phyloP scores from a whole-genome alignment of 2,329 filamentous ascomycete genomes.

The Zymoseptoria pseudotritici region DNA sequence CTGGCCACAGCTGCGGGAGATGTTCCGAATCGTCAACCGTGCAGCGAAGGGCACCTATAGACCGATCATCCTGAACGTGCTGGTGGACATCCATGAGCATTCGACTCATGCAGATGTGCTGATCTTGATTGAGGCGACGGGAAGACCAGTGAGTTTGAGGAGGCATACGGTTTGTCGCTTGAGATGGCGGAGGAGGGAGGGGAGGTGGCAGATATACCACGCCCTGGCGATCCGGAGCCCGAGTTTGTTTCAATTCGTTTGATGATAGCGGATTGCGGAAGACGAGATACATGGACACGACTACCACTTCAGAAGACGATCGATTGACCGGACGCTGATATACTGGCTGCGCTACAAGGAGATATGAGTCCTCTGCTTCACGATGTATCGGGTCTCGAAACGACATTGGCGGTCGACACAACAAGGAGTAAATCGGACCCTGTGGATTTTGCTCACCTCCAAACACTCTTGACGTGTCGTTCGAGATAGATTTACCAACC shows the following conservation, averaged over 20 bases:
- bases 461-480: not conserved
- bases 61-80: conserved; percentile 1
- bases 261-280: not conserved
- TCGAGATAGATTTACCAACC: no score
- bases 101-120: conserved; percentile 6
- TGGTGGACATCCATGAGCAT: conserved; percentile 5
- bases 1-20: conserved; percentile 2
- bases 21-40: conserved; percentile 2
- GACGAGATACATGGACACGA: not conserved
- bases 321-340: not conserved
- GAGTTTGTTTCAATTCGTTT: not conserved
- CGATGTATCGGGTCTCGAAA: not conserved
- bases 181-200: conserved; percentile 6
- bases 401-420: not conserved
- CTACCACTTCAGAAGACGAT: not conserved
- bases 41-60: not conserved
- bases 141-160: conserved; percentile 3
- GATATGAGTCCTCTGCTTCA: not conserved
- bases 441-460: not conserved
- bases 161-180: conserved; percentile 5
- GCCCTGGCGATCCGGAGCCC: conserved; percentile 2
- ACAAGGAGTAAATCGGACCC: not conserved
- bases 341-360: not conserved
- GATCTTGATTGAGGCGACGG: conserved; percentile 2
- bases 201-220: conserved; percentile 4